Percentiles rank a stretch among this genome's conserved stretches.
phyloP scores from a whole-genome alignment of 2,329 filamentous ascomycete species.

The Bipolaris sorokiniana region DNA sequence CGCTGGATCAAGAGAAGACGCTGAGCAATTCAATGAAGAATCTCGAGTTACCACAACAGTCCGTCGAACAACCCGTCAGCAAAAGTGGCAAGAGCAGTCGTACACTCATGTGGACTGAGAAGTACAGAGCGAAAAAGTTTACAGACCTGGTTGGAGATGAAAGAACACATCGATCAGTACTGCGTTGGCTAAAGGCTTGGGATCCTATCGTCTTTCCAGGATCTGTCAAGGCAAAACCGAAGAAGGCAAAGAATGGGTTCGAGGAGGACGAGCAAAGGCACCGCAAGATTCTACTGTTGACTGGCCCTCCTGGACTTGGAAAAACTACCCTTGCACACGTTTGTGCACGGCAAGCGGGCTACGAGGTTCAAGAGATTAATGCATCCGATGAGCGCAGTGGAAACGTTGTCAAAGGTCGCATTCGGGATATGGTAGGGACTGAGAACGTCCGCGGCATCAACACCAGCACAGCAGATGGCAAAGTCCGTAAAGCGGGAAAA shows the following conservation, averaged over 20 bases:
- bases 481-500: conserved; percentile 73
- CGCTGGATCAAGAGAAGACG: conserved; percentile 59
- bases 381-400: conserved; percentile 92
- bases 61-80: conserved; percentile 47
- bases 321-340: conserved; percentile 98
- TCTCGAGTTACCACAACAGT: conserved; percentile 38
- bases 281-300: conserved; percentile 86
- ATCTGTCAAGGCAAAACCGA: conserved; percentile 64
- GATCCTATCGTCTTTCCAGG: conserved; percentile 90
- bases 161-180: conserved; percentile 84
- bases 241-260: conserved; percentile 53
- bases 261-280: conserved; percentile 75
- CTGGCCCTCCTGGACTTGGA: conserved; percentile 89
- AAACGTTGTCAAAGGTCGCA: conserved; percentile 87
- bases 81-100: conserved; percentile 40
- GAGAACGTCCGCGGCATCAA: conserved; percentile 85
- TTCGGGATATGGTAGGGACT: conserved; percentile 89
- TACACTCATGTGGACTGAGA: conserved; percentile 89
- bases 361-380: conserved; percentile 96
- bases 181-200: conserved; percentile 95
- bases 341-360: conserved; percentile 91
- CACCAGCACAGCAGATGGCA: conserved; percentile 58
- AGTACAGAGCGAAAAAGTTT: conserved; percentile 91
- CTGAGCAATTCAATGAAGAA: conserved; percentile 30
- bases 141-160: conserved; percentile 95